A percentile compares a stretch with the other conserved stretches of the same genome.
phyloP scores from a whole-genome alignment of 805 yeast species.

The Maudiozyma bulderi region DNA sequence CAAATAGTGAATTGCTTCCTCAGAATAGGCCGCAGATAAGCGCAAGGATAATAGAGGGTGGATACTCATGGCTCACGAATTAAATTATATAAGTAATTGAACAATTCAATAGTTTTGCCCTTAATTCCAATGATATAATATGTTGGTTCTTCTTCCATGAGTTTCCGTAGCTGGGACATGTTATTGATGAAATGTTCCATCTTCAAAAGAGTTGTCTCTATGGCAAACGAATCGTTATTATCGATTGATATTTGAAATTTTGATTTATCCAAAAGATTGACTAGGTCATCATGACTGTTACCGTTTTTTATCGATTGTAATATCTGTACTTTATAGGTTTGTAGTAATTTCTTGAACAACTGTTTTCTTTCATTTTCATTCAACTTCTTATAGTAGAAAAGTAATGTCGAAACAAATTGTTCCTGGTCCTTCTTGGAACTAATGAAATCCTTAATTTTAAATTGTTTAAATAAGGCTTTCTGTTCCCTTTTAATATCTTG shows the following conservation, averaged over 20 bases:
- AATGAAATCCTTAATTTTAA: conserved; percentile 15
- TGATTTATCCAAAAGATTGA: not conserved
- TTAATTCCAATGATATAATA: conserved; percentile 23
- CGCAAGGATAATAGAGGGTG: too few species aligned
- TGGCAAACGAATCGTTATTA: conserved; percentile 9
- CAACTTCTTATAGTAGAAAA: conserved; percentile 23
- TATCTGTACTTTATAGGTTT: not conserved
- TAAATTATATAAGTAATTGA: not conserved
- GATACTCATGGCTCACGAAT: not conserved
- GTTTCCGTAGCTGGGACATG: not conserved
- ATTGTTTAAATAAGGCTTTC: conserved; percentile 17
- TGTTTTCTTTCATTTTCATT: conserved; percentile 9
- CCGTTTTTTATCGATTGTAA: not conserved
- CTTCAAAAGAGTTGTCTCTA: conserved; percentile 17
- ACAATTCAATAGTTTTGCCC: conserved; percentile 13
- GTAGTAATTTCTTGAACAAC: conserved; percentile 6
- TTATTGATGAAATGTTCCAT: conserved; percentile 13
- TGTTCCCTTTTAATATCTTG: conserved; percentile 20
- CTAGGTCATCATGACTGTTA: not conserved
- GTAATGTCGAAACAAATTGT: conserved; percentile 16
- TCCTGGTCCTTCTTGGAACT: conserved; percentile 17
- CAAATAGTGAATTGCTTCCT: too few species aligned
- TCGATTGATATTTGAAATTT: conserved; percentile 4
- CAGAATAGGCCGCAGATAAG: too few species aligned
- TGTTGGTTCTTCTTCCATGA: conserved; percentile 9